Conservation (phyloP, 2,329 filamentous ascomycete genomes). For the Fulvia fulva region DNA sequence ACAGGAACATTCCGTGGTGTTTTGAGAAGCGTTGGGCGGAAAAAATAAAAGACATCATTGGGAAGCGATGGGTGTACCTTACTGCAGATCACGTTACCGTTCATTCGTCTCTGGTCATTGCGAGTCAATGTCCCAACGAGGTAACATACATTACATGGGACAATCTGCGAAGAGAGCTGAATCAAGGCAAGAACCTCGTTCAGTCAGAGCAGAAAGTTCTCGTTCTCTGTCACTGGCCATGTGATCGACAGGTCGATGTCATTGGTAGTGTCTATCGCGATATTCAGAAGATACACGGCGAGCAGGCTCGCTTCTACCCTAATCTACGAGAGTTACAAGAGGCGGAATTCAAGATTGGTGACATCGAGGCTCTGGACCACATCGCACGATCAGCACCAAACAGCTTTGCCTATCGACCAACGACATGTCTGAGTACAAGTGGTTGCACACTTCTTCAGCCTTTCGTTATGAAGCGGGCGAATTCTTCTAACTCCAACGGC, state of each 20-base stretch:
- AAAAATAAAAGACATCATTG: too few species aligned
- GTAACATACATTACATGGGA: neutral
- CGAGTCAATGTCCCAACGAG: neutral
- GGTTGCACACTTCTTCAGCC: neutral
- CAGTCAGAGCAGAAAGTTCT: neutral
- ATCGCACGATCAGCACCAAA: neutral
- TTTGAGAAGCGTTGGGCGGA: too few species aligned
- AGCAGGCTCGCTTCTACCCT: constrained; percentile 5
- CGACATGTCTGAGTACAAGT: neutral
- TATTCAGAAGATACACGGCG: neutral
- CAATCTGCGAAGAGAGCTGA: neutral
- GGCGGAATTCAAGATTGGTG: constrained; percentile 6
- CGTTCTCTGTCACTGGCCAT: neutral
- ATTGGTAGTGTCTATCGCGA: neutral
- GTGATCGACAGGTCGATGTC: neutral
- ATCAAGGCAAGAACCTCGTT: neutral
- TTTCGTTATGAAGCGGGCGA: constrained; percentile 1
- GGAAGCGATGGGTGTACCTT: too few species aligned
- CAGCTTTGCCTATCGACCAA: neutral
- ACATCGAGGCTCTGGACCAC: constrained; percentile 4
- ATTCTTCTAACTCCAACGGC: neutral
- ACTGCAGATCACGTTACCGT: neutral
- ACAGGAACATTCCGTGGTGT: too few species aligned
- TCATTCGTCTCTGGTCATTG: neutral
- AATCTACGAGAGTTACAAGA: constrained; percentile 1